Evolutionary conservation across 352 stramenopile genomes (phyloP).

Genomic region (Phytopythium kandeliae): DNA sequence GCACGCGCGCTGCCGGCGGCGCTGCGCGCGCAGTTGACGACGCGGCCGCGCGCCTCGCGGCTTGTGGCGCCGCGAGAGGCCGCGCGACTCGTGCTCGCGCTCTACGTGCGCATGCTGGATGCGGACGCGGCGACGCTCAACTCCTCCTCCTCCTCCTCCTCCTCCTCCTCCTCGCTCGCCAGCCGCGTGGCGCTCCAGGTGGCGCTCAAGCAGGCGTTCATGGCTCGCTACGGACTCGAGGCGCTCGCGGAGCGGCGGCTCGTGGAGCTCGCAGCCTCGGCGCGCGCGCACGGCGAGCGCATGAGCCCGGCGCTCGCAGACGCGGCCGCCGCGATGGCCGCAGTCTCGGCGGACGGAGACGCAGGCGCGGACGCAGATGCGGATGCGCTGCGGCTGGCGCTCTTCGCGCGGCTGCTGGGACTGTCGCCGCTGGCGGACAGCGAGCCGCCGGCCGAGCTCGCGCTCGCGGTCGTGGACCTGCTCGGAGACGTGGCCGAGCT

Average conservation of each 20-base stretch:
- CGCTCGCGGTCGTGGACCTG: slow-evolving; percentile 46
- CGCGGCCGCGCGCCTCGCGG: slow-evolving; percentile 38
- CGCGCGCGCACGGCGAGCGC: slow-evolving; percentile 46
- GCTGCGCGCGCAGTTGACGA: slow-evolving; percentile 45
- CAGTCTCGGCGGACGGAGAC: too few relatives aligned
- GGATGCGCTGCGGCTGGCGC: slow-evolving; percentile 24
- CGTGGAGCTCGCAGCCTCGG: slow-evolving; percentile 65
- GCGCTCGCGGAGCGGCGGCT: slow-evolving; percentile 60
- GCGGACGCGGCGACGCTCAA: slow-evolving; percentile 26
- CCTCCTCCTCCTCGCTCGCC: too few relatives aligned
- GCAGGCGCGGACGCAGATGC: too few relatives aligned
- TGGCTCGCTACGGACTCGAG: slow-evolving; percentile 45
- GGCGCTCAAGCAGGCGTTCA: slow-evolving; percentile 59
- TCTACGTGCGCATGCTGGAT: slow-evolving; percentile 58
- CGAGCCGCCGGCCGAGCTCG: slow-evolving; percentile 12
- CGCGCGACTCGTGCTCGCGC: slow-evolving; percentile 28
- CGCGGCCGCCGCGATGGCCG: too few relatives aligned
- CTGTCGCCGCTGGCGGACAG: slow-evolving; percentile 32
- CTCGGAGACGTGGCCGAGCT: slow-evolving; percentile 63
- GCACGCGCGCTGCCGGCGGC: slow-evolving; percentile 30
- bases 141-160: too few relatives aligned
- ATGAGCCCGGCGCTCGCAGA: slow-evolving; percentile 1
- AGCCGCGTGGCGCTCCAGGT: slow-evolving; percentile 28
- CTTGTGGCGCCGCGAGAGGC: slow-evolving; percentile 47
- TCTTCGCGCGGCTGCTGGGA: slow-evolving; percentile 56